Base-by-base conservation (phyloP, 2,329 filamentous ascomycete genomes). In the Fusarium austroafricanum region DNA sequence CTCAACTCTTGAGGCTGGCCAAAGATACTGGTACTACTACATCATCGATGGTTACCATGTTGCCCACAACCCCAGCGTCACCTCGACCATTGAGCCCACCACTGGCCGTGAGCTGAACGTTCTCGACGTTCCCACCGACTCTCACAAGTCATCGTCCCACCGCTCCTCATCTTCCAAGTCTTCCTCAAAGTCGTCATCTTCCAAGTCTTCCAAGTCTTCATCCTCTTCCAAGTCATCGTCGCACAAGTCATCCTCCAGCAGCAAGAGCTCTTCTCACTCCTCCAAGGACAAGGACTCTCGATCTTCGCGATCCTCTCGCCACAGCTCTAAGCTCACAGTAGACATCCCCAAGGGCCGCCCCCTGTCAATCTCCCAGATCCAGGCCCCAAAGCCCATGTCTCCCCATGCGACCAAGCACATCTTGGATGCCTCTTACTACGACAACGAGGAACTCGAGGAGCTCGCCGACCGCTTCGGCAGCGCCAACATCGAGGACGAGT, bases 21-120 rank as follows among this genome's bases (percentile, higher is more conserved):
- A 93, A 79, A 91, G 95, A 79, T 98, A 98, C 89, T 99, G 96
- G 96, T 99, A 98, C 90, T 99, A 99, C 89, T 99, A 97, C 87
- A 97, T 98, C 89, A 96, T 98, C 81, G 96, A 99, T 81, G 96
- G 96, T 75, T 97, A 97, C 89, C 94, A 97, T 81, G 91, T 97
- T 80, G 94, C 94, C 66, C 95, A 98, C 87, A 96, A 98, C 84
- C 94, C 95, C 73, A 92, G 92, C 80, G 90, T 94, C 79, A 86
- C 92, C 76, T 95, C 91, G 78, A 96, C 92, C 78, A 91, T 92
- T 72, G 96, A 99, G 86, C 94, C 95, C 79, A 98, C 94, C 80
- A 98, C 96, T 58, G 93, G 94, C 83, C 95, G 96, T 80, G 93
- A 94, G 82, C 88, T 99, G 75, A 99, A 99, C 88, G 93, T 97